Evolutionary conservation across 257 asterid species (phyloP), one percentile per base, ranked within the genome.

Genomic region (Haberlea rhodopensis): DNA sequence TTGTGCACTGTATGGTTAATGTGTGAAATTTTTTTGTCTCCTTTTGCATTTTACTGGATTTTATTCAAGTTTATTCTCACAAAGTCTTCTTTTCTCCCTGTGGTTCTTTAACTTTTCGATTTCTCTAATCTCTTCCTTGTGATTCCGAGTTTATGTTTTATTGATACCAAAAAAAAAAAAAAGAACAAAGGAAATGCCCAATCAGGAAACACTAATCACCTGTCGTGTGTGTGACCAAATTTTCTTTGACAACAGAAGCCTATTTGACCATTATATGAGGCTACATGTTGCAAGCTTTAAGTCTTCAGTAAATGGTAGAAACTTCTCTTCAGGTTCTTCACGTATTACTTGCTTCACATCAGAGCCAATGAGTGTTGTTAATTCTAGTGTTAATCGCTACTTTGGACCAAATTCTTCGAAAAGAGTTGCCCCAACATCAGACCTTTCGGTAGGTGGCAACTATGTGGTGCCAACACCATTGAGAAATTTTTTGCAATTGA

Each of bases 151-250:
- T 43, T 18, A 23, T 46, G 65, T 59, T 53, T 9, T 65, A 57
- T 31, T 25, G 49, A 10, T 16, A 58, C 19, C 18, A 15, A 40
- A 40, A 40, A 3, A 0, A 40, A 4, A 15, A 0, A 13, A 3
- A 40, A 40, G 15, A 37, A 37, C 49, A 3, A 4, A 43, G 49
- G 19, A 43, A 13, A 43, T 71, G 76, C 71, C 73, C 18, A 24
- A 37, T 55, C 68, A 13, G 52, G 51, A 37, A 13, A 43, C 40
- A n/a, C 69, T 65, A 61, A 67, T 76, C 19, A 64, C 71, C 8
- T 76, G 77, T 76, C 62, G 73, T 40, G 18, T 62, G 3, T 76
- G 80, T 13, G 69, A 71, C 20, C 19, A 67, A 58, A 27, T 67
- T 51, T 71, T 67, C 66, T 58, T 40, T 15, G 74, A 67, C 46